Percentiles rank a stretch among this genome's conserved stretches.
Evolutionary conservation across 192 early-diverging fungal genomes (phyloP).

Genomic region (Coemansia sp.): DNA sequence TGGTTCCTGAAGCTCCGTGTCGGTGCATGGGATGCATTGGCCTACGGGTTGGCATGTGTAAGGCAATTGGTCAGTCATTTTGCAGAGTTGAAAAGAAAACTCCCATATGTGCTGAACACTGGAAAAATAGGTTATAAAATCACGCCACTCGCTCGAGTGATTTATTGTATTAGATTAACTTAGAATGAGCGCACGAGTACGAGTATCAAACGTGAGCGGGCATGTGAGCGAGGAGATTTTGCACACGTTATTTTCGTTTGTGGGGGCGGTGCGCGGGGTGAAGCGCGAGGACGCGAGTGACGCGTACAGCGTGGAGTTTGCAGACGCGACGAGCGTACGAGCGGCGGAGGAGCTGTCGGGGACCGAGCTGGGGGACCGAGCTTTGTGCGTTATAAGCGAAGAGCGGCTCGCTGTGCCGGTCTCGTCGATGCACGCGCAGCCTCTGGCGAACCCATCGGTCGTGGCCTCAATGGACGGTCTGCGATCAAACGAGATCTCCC

Average conservation of each 20-base stretch:
- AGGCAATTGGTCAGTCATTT: neutral
- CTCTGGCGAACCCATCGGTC: slow-evolving; percentile 45
- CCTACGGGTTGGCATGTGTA: slow-evolving; percentile 22
- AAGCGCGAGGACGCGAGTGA: slow-evolving; percentile 15
- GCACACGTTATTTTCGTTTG: slow-evolving; percentile 57
- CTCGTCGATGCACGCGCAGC: slow-evolving; percentile 13
- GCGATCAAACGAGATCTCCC: slow-evolving; percentile 68
- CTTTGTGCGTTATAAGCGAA: slow-evolving; percentile 56
- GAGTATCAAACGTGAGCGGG: slow-evolving; percentile 65
- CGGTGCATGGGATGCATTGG: slow-evolving; percentile 12
- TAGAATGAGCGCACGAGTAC: neutral
- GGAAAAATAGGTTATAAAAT: neutral
- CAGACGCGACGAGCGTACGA: slow-evolving; percentile 42
- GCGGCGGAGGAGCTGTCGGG: slow-evolving; percentile 68
- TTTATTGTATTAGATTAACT: neutral
- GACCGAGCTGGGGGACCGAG: slow-evolving; percentile 64
- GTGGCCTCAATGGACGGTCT: slow-evolving; percentile 45
- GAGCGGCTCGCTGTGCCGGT: neutral
- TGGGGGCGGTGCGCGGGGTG: slow-evolving; percentile 31
- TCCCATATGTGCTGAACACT: neutral
- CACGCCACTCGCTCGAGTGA: too few relatives aligned
- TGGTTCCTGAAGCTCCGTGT: neutral
- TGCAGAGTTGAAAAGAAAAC: too few relatives aligned
- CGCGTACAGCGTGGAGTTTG: slow-evolving; percentile 66
- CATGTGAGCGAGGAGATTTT: slow-evolving; percentile 61